Evolutionary conservation across 495 filamentous ascomycete species (phyloP).

Genomic region (Penicillium argentinense): DNA sequence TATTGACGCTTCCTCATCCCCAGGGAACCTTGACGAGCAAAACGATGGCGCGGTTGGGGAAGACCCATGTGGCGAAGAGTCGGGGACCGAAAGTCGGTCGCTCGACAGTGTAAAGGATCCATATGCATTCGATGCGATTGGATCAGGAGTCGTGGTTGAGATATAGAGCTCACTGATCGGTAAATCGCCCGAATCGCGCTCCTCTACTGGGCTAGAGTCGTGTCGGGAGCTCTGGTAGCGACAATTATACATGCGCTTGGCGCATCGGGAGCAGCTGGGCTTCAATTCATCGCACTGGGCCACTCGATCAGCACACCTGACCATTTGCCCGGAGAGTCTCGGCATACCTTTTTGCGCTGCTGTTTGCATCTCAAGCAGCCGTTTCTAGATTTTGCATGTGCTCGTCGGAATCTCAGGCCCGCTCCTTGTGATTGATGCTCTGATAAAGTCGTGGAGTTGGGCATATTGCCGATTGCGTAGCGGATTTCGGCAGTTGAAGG

Average conservation of each 20-base stretch:
- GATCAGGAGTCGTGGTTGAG: neutral
- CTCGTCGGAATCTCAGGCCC: slow-evolving; percentile 22
- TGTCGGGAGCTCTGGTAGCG: slow-evolving; percentile 14
- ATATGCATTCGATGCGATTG: neutral
- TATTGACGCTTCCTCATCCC: neutral
- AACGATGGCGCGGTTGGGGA: neutral
- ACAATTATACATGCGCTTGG: slow-evolving; percentile 18
- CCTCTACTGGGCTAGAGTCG: neutral
- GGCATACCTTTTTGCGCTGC: slow-evolving; percentile 33
- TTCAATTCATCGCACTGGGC: slow-evolving; percentile 25
- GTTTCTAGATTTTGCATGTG: slow-evolving; percentile 37
- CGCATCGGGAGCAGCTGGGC: slow-evolving; percentile 28
- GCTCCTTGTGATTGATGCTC: too few species aligned
- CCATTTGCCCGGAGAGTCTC: neutral
- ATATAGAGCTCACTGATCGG: neutral
- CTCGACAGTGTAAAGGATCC: neutral
- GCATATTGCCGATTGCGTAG: too few species aligned
- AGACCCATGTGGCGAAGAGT: slow-evolving; percentile 1
- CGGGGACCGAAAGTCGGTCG: slow-evolving; percentile 9
- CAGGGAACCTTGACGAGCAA: slow-evolving; percentile 2
- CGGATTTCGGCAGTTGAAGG: too few species aligned
- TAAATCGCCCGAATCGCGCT: neutral
- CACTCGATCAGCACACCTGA: slow-evolving; percentile 6
- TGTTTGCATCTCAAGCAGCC: slow-evolving; percentile 38
- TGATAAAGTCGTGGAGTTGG: too few species aligned